These are phyloP conservation scores for Fusarium humuli DNA, from an alignment of 2,329 filamentous ascomycete genomes.

Conservation along the genomic window DNA sequence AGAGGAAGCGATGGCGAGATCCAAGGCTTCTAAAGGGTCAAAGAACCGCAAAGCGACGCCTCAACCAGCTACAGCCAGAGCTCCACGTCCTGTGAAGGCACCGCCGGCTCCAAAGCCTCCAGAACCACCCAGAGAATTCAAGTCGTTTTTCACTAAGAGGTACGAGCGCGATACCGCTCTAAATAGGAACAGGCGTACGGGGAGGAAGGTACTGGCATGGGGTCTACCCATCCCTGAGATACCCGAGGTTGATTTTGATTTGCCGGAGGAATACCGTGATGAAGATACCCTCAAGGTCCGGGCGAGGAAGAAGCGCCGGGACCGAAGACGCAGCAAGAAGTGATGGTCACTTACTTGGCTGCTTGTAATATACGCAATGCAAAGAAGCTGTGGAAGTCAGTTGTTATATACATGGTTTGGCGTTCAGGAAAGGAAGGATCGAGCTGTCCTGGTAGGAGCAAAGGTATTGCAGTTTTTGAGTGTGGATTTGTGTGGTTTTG, in stretches of 20 bases:
- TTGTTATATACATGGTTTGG: constrained; percentile 33
- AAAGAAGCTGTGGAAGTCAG: constrained; percentile 20
- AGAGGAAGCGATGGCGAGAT: constrained; percentile 73
- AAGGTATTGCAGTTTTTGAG: constrained; percentile 14
- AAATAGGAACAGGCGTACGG: constrained; percentile 75
- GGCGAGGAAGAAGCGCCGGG: constrained; percentile 71
- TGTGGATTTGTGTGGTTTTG: constrained; percentile 12
- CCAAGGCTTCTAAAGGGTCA: constrained; percentile 53
- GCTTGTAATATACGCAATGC: constrained; percentile 38
- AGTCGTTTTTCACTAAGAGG: constrained; percentile 86
- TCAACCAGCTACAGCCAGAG: constrained; percentile 36
- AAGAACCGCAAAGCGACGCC: constrained; percentile 49
- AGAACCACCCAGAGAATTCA: constrained; percentile 71
- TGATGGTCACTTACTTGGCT: constrained; percentile 43
- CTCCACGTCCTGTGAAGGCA: constrained; percentile 40
- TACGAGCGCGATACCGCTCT: constrained; percentile 84
- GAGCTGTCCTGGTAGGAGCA: constrained; percentile 23
- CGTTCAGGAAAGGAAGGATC: constrained; percentile 39
- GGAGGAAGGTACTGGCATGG: constrained; percentile 80
- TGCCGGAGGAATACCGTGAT: constrained; percentile 74
- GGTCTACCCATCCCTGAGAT: constrained; percentile 83
- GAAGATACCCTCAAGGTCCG: constrained; percentile 67
- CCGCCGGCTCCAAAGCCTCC: constrained; percentile 49
- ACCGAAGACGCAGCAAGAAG: constrained; percentile 64
- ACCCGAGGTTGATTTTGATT: constrained; percentile 75